phyloP scores from a whole-genome alignment of 2,329 filamentous ascomycete genomes.

The Emmonsia crescens region DNA sequence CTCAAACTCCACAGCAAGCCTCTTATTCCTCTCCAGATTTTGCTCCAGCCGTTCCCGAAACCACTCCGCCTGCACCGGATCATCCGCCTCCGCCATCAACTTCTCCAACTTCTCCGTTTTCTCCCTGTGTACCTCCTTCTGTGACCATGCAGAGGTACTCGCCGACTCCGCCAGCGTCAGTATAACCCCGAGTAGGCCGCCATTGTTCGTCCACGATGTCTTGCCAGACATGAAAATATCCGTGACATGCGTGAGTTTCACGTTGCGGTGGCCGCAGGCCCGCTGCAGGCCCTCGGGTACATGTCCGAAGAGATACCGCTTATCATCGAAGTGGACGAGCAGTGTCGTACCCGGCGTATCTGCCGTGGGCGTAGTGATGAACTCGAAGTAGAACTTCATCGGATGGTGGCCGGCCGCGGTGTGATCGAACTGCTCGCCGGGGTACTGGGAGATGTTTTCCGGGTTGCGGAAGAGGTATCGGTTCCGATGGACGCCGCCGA shows the following conservation, averaged over 20 bases:
- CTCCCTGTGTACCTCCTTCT: constrained; percentile 30
- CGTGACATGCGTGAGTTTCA: constrained; percentile 53
- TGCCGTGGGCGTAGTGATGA: constrained; percentile 71
- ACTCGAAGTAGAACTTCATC: constrained; percentile 66
- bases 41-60: constrained; percentile 17
- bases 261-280: constrained; percentile 56
- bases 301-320: constrained; percentile 76
- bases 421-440: constrained; percentile 4
- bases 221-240: constrained; percentile 76
- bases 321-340: constrained; percentile 67
- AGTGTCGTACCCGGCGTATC: constrained; percentile 76
- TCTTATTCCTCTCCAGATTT: constrained; percentile 11
- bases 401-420: background rate
- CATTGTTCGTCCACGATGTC: constrained; percentile 63
- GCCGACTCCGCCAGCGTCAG: constrained; percentile 67
- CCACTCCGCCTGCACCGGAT: constrained; percentile 24
- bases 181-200: constrained; percentile 75
- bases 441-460: constrained; percentile 12
- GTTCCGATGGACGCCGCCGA: background rate
- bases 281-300: constrained; percentile 77
- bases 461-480: background rate
- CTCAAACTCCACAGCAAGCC: background rate
- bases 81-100: constrained; percentile 18
- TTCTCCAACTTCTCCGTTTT: constrained; percentile 23
- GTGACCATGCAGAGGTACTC: constrained; percentile 37